Evolutionary conservation across 2,329 filamentous ascomycete genomes (phyloP).

Genomic region (Talaromyces sp.): DNA sequence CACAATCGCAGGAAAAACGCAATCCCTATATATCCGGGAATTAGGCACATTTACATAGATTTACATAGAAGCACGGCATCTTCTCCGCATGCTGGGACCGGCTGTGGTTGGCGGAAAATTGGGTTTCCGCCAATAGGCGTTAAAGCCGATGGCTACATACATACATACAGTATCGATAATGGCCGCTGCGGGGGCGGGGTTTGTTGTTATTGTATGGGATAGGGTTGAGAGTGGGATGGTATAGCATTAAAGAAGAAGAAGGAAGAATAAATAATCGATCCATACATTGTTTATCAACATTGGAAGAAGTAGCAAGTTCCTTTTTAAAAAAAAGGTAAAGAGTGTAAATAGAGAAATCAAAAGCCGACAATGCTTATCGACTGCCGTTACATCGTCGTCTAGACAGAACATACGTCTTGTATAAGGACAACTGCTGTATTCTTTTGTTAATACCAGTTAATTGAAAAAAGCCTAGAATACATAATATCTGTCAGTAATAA

Average conservation of each 20-base stretch:
- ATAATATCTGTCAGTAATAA: not conserved
- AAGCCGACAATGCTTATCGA: not conserved
- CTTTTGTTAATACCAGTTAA: not conserved
- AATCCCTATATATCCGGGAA: not conserved
- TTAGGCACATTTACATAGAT: not conserved
- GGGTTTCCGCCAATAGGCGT: constrained; percentile 11
- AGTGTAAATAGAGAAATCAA: not conserved
- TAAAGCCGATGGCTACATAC: not conserved
- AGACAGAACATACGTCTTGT: not conserved
- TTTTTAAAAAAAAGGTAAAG: not conserved
- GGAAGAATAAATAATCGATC: not conserved
- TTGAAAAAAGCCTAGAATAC: not conserved
- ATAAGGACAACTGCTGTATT: not conserved
- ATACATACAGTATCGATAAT: not conserved
- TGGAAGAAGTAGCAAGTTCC: not conserved
- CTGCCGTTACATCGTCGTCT: not conserved
- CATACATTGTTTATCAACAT: not conserved
- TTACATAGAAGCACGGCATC: too few species aligned
- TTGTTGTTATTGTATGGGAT: not conserved
- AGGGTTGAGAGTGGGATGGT: not conserved
- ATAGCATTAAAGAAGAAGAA: not conserved
- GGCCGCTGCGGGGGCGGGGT: not conserved
- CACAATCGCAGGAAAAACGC: not conserved
- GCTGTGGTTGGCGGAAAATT: constrained; percentile 2
- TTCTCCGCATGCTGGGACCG: not conserved